Percentiles rank a stretch among this genome's conserved stretches.
These are phyloP conservation scores for Coemansia sp. DNA, from an alignment of 192 early-diverging fungal species.

Conservation along the genomic window DNA sequence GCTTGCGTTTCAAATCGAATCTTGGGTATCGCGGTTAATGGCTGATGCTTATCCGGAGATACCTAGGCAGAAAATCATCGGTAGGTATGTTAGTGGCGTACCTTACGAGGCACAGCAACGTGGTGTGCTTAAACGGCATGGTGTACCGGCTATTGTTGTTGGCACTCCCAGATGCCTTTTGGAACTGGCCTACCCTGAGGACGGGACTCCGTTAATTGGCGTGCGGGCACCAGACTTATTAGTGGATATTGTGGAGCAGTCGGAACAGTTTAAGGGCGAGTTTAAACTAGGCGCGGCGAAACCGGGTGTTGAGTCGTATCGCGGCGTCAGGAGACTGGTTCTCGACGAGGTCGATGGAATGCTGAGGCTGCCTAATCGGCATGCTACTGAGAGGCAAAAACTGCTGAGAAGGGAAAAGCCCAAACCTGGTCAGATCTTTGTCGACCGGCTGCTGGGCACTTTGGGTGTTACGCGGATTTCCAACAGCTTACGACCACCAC, in stretches of 20 bases:
- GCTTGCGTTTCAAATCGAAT: conserved; percentile 45
- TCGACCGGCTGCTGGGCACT: conserved; percentile 27
- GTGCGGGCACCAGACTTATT: not conserved
- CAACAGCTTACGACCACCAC: not conserved
- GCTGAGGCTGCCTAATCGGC: conserved; percentile 29
- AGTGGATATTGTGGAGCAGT: no score
- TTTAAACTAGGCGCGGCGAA: no score
- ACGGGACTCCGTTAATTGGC: not conserved
- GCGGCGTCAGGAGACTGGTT: conserved; percentile 29
- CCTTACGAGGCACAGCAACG: conserved; percentile 21
- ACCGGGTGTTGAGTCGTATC: not conserved
- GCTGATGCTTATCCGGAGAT: conserved; percentile 16
- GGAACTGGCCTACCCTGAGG: conserved; percentile 6
- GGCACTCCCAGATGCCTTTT: conserved; percentile 28
- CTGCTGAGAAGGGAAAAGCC: conserved; percentile 33
- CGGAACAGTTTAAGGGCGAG: no score
- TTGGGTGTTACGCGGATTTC: not conserved
- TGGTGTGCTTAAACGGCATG: conserved; percentile 25
- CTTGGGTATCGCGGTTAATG: conserved; percentile 21
- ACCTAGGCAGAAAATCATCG: conserved; percentile 10
- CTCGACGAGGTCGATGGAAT: conserved; percentile 53
- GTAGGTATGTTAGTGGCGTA: conserved; percentile 36
- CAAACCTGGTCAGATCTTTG: conserved; percentile 30
- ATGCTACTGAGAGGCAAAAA: conserved; percentile 18
- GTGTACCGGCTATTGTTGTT: conserved; percentile 29